Conservation (phyloP, 108 stramenopile genomes). For the Epithemia pelagica region DNA sequence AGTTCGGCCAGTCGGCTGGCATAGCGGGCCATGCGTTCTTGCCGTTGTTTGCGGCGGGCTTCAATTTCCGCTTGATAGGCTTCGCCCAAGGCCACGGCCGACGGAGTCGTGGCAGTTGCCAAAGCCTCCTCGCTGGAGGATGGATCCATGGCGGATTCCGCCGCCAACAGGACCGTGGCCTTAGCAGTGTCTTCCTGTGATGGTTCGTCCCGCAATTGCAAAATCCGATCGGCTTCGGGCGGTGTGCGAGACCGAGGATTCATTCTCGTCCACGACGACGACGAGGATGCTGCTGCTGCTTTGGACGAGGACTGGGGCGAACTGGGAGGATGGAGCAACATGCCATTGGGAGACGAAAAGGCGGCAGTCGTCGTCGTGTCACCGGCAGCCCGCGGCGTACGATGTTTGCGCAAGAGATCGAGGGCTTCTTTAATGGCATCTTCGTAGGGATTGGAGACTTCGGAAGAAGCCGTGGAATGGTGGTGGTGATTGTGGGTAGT, state of each 20-base stretch:
- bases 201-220: slow-evolving; percentile 16
- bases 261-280: not conserved
- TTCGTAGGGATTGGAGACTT: slow-evolving; percentile 37
- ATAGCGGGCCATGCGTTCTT: slow-evolving; percentile 50
- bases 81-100: not conserved
- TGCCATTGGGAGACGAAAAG: not conserved
- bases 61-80: slow-evolving; percentile 13
- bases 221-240: slow-evolving; percentile 18
- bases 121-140: not conserved
- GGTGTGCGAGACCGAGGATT: slow-evolving; percentile 6
- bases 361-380: not conserved
- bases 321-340: not conserved
- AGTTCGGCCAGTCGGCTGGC: slow-evolving; percentile 36
- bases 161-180: not conserved
- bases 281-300: not conserved
- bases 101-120: not conserved
- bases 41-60: slow-evolving; percentile 22
- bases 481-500: not conserved
- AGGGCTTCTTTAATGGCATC: slow-evolving; percentile 44
- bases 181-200: slow-evolving; percentile 3
- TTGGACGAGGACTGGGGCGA: not conserved
- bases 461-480: not conserved
- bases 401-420: slow-evolving; percentile 32
- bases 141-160: not conserved
- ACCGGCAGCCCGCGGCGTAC: slow-evolving; percentile 1